Conservation (phyloP, 371 early-diverging fungal species). For the Apophysomyces trapeziformis region DNA sequence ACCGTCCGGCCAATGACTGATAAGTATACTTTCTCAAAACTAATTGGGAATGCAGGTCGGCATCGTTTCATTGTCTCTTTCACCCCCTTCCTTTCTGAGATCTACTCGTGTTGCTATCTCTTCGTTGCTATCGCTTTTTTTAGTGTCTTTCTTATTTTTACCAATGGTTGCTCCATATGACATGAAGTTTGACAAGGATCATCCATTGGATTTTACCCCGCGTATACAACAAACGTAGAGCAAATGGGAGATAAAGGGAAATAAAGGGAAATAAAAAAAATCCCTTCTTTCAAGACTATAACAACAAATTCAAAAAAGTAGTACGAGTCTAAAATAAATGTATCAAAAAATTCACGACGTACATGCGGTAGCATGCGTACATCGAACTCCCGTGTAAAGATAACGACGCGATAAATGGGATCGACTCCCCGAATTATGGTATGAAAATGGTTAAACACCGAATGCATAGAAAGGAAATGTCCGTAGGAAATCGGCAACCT, state of each 20-base stretch:
- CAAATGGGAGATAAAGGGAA: neutral
- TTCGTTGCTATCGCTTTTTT: neutral
- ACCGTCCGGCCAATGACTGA: neutral
- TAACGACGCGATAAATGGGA: neutral
- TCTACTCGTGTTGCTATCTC: neutral
- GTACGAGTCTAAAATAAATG: neutral
- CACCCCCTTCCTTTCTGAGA: neutral
- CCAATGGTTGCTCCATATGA: neutral
- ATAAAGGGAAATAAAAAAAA: neutral
- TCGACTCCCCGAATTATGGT: neutral
- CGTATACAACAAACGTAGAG: neutral
- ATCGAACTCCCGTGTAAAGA: neutral
- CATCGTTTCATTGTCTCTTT: neutral
- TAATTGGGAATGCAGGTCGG: neutral
- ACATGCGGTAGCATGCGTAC: neutral
- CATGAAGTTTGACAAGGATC: neutral
- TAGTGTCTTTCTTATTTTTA: neutral
- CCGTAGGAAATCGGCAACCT: neutral
- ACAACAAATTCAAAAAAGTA: neutral
- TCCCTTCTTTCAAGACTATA: neutral
- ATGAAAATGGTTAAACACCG: conserved; percentile 5
- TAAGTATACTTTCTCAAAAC: neutral
- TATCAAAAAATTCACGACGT: neutral
- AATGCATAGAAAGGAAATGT: neutral
- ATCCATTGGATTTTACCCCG: neutral